These are phyloP conservation scores for Pseudogymnoascus sp. DNA, from an alignment of 2,329 filamentous ascomycete genomes.

Conservation along the genomic window DNA sequence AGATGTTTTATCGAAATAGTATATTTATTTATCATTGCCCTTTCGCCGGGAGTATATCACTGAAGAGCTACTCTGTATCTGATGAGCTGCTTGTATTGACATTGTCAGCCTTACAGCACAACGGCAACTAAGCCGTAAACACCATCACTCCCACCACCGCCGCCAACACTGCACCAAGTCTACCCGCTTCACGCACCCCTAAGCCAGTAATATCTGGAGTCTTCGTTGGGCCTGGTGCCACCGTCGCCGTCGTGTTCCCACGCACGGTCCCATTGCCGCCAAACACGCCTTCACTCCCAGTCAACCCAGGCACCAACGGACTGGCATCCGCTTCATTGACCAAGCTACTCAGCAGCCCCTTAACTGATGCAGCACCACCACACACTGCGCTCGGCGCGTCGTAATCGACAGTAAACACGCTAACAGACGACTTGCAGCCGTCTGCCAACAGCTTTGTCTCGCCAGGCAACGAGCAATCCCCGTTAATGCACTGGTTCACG, in stretches of 20 bases:
- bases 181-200: not conserved
- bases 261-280: not conserved
- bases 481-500: slow-evolving; percentile 44
- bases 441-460: slow-evolving; percentile 41
- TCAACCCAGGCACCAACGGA: not conserved
- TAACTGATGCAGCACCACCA: not conserved
- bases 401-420: slow-evolving; percentile 44
- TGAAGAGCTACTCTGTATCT: too few relatives aligned
- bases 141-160: not conserved
- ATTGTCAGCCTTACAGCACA: not conserved
- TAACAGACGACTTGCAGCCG: slow-evolving; percentile 34
- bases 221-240: not conserved
- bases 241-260: not conserved
- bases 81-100: too few relatives aligned
- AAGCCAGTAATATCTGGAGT: not conserved
- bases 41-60: too few relatives aligned
- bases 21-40: too few relatives aligned
- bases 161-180: not conserved
- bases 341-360: not conserved
- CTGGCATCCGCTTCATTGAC: not conserved
- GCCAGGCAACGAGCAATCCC: slow-evolving; percentile 42
- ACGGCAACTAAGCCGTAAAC: not conserved
- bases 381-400: slow-evolving; percentile 33
- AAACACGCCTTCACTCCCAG: not conserved
- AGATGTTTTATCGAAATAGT: too few relatives aligned